Percentiles rank a stretch among this genome's conserved stretches.
These are phyloP conservation scores for Hortiboletus flavorubellus DNA, from an alignment of 768 basidiomycete species.

Conservation along the genomic window DNA sequence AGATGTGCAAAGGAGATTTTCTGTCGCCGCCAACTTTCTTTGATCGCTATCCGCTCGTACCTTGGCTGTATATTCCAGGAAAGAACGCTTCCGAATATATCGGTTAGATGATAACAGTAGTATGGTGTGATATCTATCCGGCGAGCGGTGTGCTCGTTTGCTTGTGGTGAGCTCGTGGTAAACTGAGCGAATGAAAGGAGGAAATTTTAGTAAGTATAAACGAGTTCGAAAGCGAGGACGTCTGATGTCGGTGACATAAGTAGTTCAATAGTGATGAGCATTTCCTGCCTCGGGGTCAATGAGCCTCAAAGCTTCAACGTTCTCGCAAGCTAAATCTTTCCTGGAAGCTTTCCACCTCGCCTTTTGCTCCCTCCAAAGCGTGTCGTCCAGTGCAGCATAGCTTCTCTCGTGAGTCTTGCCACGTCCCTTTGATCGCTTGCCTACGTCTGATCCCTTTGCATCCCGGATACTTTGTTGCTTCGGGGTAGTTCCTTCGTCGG, in stretches of 20 bases:
- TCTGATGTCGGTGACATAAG: background rate
- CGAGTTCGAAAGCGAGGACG: background rate
- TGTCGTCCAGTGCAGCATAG: slow-evolving; percentile 30
- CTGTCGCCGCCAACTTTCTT: slow-evolving; percentile 1
- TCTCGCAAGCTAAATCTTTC: slow-evolving; percentile 9
- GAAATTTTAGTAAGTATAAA: background rate
- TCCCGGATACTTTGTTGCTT: slow-evolving; percentile 27
- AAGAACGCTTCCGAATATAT: background rate
- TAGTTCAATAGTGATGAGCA: slow-evolving; percentile 6
- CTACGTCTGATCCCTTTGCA: slow-evolving; percentile 52
- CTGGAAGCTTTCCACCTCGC: slow-evolving; percentile 29
- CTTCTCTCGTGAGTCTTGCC: slow-evolving; percentile 19
- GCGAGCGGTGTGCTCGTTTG: background rate
- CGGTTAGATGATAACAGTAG: slow-evolving; percentile 1
- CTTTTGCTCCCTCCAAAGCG: slow-evolving; percentile 39
- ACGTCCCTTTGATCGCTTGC: slow-evolving; percentile 42
- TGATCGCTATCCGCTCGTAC: background rate
- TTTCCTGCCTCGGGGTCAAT: slow-evolving; percentile 8
- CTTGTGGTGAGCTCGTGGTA: background rate
- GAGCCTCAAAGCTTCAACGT: slow-evolving; percentile 3
- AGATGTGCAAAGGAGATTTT: slow-evolving; percentile 5
- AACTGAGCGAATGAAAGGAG: background rate
- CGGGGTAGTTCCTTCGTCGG: slow-evolving; percentile 23
- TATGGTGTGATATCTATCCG: background rate
- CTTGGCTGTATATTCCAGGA: background rate